Percentiles rank a stretch among this genome's conserved stretches.
These are phyloP conservation scores for Mrakia blollopis DNA, from an alignment of 768 basidiomycete genomes.

Conservation along the genomic window DNA sequence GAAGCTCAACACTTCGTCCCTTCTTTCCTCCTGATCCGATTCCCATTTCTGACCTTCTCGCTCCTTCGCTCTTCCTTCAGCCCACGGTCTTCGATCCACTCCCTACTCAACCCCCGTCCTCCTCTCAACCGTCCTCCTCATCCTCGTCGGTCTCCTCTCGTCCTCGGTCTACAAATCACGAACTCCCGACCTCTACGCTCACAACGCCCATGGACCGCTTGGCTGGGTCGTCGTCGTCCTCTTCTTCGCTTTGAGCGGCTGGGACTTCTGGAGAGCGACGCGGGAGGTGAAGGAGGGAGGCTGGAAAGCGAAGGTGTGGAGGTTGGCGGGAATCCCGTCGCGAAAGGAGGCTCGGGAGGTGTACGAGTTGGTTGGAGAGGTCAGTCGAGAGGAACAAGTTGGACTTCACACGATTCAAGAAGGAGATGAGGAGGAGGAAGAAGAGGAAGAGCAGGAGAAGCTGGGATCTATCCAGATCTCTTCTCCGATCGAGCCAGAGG, in stretches of 20 bases:
- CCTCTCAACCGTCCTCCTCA: constrained; percentile 60
- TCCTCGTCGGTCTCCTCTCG: constrained; percentile 60
- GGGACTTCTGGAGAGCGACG: constrained; percentile 52
- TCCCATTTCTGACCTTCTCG: constrained; percentile 1
- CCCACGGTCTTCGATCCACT: constrained; percentile 71
- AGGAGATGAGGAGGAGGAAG: background rate
- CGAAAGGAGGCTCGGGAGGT: background rate
- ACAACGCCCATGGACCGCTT: constrained; percentile 56
- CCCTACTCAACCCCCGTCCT: constrained; percentile 57
- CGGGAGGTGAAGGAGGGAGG: background rate
- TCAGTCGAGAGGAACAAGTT: background rate
- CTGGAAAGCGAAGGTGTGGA: background rate
- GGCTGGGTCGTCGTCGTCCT: constrained; percentile 58
- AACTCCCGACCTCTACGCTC: constrained; percentile 70
- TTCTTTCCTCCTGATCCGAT: background rate
- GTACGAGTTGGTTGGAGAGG: background rate
- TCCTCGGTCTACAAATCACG: constrained; percentile 68
- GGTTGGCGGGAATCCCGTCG: background rate
- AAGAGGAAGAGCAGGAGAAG: background rate
- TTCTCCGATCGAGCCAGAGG: background rate
- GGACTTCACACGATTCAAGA: background rate
- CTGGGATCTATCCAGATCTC: background rate
- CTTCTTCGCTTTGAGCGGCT: constrained; percentile 49
- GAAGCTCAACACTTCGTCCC: background rate
- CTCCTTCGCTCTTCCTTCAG: constrained; percentile 47